Base-by-base conservation (phyloP, 495 filamentous ascomycete species). In the Usnea hakonensis region DNA sequence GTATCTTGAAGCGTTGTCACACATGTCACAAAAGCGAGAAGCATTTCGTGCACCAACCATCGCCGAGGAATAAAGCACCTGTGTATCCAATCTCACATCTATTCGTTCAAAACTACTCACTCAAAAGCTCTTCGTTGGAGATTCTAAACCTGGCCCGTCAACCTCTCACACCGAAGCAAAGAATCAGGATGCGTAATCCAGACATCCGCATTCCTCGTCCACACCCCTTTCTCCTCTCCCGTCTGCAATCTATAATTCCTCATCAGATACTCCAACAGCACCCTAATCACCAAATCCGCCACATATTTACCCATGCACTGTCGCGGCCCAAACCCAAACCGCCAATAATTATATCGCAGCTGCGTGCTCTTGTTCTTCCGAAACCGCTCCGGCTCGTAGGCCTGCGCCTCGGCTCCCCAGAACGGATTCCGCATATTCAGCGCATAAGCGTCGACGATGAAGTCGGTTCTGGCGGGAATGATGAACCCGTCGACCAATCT, bases 361-460 rank as follows among this genome's bases (percentile, higher is more conserved):
- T 66, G 59, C 11, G 66, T 57, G 11, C 55, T 6, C 13, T 19
- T 64, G 9, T 28, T 11, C 19, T 43, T 41, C 14, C 56, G 16
- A 41, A 74, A 74, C 28, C 72, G 64, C 3, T 48, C 32, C 5
- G 74, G 74, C 0, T 65, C 48, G 59, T 67, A 76, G n/a, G 46
- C 55, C 5, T 26, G 13, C 35, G 61, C 33, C 40, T 74, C 68
- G 6, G 40, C 8, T 3, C 71, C 75, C 77, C 76, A 80, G 54
- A 67, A 74, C 0, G 62, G 55, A 60, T 78, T 68, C 10, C 61
- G 52, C 19, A 75, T 59, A 62, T 79, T 78, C 17, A 79, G 52
- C 1, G 72, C 73, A 57, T 73, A 64, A 0, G 74, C 36, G 61
- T 79, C 77, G 11, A 78, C 70, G 28, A 78, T 60, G 44, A 76